These are phyloP conservation scores for Globisporangium canariense DNA, from an alignment of 352 stramenopile species.

Conservation along the genomic window DNA sequence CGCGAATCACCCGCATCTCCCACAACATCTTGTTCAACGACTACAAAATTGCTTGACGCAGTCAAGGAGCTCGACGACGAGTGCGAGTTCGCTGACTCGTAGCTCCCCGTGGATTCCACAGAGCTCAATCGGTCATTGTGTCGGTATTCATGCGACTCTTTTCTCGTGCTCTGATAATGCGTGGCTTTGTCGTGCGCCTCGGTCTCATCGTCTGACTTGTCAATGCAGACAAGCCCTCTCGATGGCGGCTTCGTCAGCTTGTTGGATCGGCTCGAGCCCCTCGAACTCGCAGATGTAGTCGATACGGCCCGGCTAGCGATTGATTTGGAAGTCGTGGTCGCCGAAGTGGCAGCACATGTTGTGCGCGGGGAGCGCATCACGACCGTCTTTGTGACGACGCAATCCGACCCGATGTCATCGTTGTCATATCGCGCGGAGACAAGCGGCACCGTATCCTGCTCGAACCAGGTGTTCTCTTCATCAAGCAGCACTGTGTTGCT, in stretches of 20 bases:
- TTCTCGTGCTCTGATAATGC: not conserved
- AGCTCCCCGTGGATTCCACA: conserved; percentile 7
- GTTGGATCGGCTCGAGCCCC: not conserved
- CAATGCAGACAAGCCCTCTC: conserved; percentile 15
- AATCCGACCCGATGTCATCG: conserved; percentile 24
- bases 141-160: conserved; percentile 4
- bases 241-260: conserved; percentile 14
- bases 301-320: not conserved
- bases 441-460: conserved; percentile 60
- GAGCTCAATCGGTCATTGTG: conserved; percentile 10
- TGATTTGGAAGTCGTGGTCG: not conserved
- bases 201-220: conserved; percentile 18
- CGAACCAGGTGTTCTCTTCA: conserved; percentile 47
- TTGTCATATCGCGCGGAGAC: conserved; percentile 42
- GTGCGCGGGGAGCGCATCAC: conserved; percentile 41
- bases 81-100: not conserved
- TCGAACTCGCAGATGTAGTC: conserved; percentile 8
- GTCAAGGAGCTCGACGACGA: not conserved
- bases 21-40: conserved; percentile 2
- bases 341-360: not conserved
- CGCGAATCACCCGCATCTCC: not conserved
- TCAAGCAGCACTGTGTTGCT: conserved; percentile 15
- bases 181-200: not conserved
- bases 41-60: conserved; percentile 4
- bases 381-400: conserved; percentile 54